Evolutionary conservation across 1,139 yeast species (phyloP).

Genomic region (Diutina sp.): DNA sequence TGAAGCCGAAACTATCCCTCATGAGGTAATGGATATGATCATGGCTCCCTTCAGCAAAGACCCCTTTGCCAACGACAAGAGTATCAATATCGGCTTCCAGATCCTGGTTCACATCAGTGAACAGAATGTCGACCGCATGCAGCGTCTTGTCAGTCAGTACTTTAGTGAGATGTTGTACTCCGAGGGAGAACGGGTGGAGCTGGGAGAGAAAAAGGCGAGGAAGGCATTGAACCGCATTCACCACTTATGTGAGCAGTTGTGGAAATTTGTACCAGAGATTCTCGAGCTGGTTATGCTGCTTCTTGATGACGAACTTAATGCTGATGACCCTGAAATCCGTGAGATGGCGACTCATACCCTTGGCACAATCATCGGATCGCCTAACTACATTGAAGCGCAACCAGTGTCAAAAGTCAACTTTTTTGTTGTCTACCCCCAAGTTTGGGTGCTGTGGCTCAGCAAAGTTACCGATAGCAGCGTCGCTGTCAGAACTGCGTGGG

Average conservation of each 20-base stretch:
- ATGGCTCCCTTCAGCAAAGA: conserved; percentile 25
- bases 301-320: conserved; percentile 66
- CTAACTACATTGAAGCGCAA: conserved; percentile 6
- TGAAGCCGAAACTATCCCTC: conserved; percentile 62
- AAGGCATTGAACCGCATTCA: conserved; percentile 45
- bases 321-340: conserved; percentile 56
- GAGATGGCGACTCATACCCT: conserved; percentile 61
- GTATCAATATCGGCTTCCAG: conserved; percentile 46
- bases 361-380: conserved; percentile 44
- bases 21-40: conserved; percentile 46
- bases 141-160: conserved; percentile 67
- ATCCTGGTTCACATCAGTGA: conserved; percentile 61
- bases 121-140: conserved; percentile 59
- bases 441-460: conserved; percentile 64
- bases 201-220: conserved; percentile 8
- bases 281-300: conserved; percentile 67
- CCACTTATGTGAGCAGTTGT: conserved; percentile 48
- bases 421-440: conserved; percentile 41
- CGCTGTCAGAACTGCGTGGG: conserved; percentile 60
- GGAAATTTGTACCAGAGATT: conserved; percentile 71
- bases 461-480: conserved; percentile 62
- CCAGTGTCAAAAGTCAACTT: conserved; percentile 29
- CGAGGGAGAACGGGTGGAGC: conserved; percentile 20
- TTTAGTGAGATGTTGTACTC: conserved; percentile 59
- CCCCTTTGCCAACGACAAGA: conserved; percentile 16